A percentile compares a stretch with the other conserved stretches of the same genome.
These are phyloP conservation scores for Zasmidium cellare DNA, from an alignment of 2,329 filamentous ascomycete genomes.

Conservation along the genomic window DNA sequence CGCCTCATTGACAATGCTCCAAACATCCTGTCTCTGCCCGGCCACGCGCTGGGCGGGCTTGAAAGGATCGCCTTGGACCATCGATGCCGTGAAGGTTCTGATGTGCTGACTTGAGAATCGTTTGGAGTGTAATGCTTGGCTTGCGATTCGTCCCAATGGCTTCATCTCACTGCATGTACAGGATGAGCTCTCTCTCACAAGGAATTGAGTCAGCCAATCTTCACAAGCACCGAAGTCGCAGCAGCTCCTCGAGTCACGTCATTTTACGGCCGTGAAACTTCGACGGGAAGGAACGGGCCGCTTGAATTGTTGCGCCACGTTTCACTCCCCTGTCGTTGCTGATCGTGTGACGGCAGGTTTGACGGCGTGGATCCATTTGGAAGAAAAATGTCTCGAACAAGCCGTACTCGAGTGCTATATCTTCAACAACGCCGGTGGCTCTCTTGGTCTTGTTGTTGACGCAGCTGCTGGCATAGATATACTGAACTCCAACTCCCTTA, in stretches of 20 bases:
- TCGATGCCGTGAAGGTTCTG: slow-evolving; percentile 25
- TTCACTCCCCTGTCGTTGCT: not conserved
- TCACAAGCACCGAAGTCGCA: not conserved
- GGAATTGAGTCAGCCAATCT: not conserved
- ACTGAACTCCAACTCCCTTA: not conserved
- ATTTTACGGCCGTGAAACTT: not conserved
- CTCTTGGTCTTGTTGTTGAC: not conserved
- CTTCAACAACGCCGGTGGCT: no score
- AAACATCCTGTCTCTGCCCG: slow-evolving; percentile 59
- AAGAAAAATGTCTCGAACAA: no score
- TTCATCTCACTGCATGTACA: not conserved
- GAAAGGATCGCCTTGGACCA: slow-evolving; percentile 39
- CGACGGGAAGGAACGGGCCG: not conserved
- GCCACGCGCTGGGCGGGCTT: slow-evolving; percentile 57
- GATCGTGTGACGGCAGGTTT: not conserved
- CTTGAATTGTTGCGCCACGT: no score
- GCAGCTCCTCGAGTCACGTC: not conserved
- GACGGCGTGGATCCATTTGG: not conserved
- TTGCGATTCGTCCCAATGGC: not conserved
- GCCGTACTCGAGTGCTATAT: no score
- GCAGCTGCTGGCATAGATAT: not conserved
- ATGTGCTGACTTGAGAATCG: slow-evolving; percentile 1
- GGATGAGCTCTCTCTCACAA: not conserved
- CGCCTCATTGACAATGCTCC: slow-evolving; percentile 68
- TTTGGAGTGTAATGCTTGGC: not conserved